These are phyloP conservation scores for Melanopsichium pennsylvanicum DNA, from an alignment of 1,284 basidiomycete species.

Conservation along the genomic window DNA sequence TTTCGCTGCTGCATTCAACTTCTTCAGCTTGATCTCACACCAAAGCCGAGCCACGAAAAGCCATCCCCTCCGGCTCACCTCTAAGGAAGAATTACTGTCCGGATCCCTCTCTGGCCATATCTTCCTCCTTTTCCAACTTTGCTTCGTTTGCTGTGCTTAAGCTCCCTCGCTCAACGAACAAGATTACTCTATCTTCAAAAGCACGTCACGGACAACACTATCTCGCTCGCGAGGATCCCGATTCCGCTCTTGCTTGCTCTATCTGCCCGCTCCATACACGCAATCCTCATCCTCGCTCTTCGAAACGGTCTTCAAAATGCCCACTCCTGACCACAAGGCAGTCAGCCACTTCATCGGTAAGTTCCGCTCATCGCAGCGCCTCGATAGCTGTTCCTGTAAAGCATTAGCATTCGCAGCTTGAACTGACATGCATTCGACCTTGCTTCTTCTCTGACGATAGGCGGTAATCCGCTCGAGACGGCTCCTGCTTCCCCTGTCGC, in stretches of 20 bases:
- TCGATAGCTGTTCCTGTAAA: not conserved
- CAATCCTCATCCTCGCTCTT: not conserved
- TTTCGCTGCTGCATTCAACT: slow-evolving; percentile 9
- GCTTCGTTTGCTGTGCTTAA: slow-evolving; percentile 2
- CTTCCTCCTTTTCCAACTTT: not conserved
- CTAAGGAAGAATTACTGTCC: not conserved
- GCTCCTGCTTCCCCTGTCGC: slow-evolving; percentile 81
- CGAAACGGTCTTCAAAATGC: slow-evolving; percentile 23
- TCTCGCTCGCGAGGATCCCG: not conserved
- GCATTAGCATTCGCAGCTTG: not conserved
- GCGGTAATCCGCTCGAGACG: slow-evolving; percentile 87
- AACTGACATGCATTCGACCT: not conserved
- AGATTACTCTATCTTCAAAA: not conserved
- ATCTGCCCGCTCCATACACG: not conserved
- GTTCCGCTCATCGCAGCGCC: slow-evolving; percentile 1
- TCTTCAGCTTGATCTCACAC: not conserved
- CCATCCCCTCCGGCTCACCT: not conserved
- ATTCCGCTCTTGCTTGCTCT: not conserved
- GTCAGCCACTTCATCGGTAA: slow-evolving; percentile 62
- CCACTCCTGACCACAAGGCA: slow-evolving; percentile 55
- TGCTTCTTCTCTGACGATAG: slow-evolving; percentile 68
- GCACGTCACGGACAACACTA: not conserved
- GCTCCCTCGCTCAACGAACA: slow-evolving; percentile 19
- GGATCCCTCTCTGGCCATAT: slow-evolving; percentile 24
- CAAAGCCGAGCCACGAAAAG: not conserved